Base-by-base conservation (phyloP, 805 yeast genomes). In the Schwanniomyces pseudopolymorphus region DNA sequence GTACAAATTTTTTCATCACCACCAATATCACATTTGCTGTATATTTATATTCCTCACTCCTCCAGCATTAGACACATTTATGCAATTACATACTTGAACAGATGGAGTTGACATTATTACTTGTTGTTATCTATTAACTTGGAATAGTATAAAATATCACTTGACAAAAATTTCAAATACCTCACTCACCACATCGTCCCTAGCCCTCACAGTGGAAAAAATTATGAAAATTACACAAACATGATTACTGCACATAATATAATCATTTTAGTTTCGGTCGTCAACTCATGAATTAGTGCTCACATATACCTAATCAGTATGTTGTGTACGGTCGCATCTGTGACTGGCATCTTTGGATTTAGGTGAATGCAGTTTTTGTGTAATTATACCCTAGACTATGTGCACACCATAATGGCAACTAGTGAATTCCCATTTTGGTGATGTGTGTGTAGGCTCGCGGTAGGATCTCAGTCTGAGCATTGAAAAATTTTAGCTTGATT, bases 51-150 rank as follows among this genome's bases (percentile, higher is more conserved):
- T 31, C 35, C 35, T 16, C 10, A 31, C 20, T n/a, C 35, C 35
- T 31, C 35, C 14, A 31, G 35, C 16, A 20, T 5, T 31, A 31
- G 9, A 5, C 9, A 31, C 20, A 22, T 22, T 31, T 14, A 31
- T n/a, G 24, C 21, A 24, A 38, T 22, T 57, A 84, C 90, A 80
- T 84, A 84, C 90, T 83, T 85, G 91, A 74, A 87, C 92, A 79
- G 91, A 85, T 83, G 87, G 89, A 75, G 89, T 74, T 73, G 86
- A 81, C 86, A 81, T 82, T 70, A 37, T 57, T 47, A 33, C 45
- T 43, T 19, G 28, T 42, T 26, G 28, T 33, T 40, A 42, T 37
- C 44, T 35, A 43, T 43, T 31, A 33, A 36, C 20, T 16, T 33
- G 22, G 44, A 43, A 43, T n/a, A 46, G 48, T 43, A 48, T 46